Base-by-base conservation (phyloP, 2,329 filamentous ascomycete species). In the Fusarium subtropicale region DNA sequence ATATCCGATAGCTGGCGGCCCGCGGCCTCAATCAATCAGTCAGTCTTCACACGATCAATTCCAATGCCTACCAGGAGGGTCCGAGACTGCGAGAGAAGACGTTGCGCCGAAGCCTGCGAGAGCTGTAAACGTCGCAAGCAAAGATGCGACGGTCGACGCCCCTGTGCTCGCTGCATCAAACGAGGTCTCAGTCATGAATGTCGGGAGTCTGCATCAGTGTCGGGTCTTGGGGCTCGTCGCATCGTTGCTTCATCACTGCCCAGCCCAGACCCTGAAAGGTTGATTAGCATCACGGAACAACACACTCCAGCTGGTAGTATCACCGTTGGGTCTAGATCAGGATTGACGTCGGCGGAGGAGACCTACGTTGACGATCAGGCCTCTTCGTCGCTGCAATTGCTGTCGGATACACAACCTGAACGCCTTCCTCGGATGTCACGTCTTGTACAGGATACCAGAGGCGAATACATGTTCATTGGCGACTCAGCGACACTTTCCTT, bases 401-500 rank as follows among this genome's bases (percentile, higher is more conserved):
- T 74, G 18, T 66, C 72, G 2, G 60, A 71, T 22, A 71, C 72
- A 26, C 71, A 69, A 46, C 72, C 71, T 16, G 72, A 73, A 7
- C 53, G 58, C n/a, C 60, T 74, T 38, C 72, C 72, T 18, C 72
- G 69, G 1, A 74, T 74, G 72, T 78, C 78, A 11, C 71, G 78
- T 1, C 71, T 79, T 13, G 69, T 79, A 9, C 72, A 78, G 39
- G 77, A 78, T 33, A 76, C 72, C 9, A 71, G 75, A 36, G 77
- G 76, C 18, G 75, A 73, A 31, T 77, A 77, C 67, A 77, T 80
- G 71, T 80, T 79, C 47, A 75, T 80, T 30, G 78, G 78, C n/a
- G 78, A 79, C 62, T 77, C 78, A 20, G 77, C 77, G 10, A 79
- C 76, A 6, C 31, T 79, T 8, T 77, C 76, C 0, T 78, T 79